These are phyloP conservation scores for Amanita thiersii DNA, from an alignment of 768 basidiomycete species.

Conservation along the genomic window DNA sequence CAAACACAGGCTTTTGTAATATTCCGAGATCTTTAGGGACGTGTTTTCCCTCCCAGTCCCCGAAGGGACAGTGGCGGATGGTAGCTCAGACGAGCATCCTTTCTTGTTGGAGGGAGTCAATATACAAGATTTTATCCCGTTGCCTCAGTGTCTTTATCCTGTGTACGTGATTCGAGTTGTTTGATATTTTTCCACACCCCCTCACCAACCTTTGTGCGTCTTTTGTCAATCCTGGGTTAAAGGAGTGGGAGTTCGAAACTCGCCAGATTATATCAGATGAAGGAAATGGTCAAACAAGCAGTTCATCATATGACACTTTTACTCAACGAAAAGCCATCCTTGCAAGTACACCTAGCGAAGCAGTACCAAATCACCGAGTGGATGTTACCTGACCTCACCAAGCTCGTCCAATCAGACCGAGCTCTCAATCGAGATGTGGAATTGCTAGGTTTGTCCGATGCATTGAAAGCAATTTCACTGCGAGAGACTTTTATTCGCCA, in stretches of 20 bases:
- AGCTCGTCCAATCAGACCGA: background rate
- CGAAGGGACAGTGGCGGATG: slow-evolving; percentile 11
- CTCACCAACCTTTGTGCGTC: background rate
- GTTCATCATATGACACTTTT: slow-evolving; percentile 3
- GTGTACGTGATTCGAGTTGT: slow-evolving; percentile 12
- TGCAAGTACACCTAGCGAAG: slow-evolving; percentile 4
- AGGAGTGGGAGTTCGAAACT: slow-evolving; percentile 5
- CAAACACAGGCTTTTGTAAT: slow-evolving; percentile 13
- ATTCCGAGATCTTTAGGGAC: slow-evolving; percentile 17
- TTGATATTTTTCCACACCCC: background rate
- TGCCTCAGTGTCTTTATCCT: slow-evolving; percentile 20
- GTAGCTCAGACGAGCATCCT: slow-evolving; percentile 16
- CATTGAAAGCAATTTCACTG: background rate
- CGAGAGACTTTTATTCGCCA: slow-evolving; percentile 2
- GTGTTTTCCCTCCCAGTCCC: slow-evolving; percentile 18
- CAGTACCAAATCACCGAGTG: background rate
- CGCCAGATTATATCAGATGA: slow-evolving; percentile 1
- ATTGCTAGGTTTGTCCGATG: background rate
- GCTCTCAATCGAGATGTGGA: background rate
- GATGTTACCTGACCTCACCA: background rate
- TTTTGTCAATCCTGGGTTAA: background rate
- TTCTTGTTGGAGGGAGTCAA: slow-evolving; percentile 17
- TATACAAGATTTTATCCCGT: slow-evolving; percentile 15
- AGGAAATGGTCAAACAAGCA: background rate
- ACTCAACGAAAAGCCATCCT: background rate